Conservation (phyloP, 208 protist genomes). For the Crithidia sp. region DNA sequence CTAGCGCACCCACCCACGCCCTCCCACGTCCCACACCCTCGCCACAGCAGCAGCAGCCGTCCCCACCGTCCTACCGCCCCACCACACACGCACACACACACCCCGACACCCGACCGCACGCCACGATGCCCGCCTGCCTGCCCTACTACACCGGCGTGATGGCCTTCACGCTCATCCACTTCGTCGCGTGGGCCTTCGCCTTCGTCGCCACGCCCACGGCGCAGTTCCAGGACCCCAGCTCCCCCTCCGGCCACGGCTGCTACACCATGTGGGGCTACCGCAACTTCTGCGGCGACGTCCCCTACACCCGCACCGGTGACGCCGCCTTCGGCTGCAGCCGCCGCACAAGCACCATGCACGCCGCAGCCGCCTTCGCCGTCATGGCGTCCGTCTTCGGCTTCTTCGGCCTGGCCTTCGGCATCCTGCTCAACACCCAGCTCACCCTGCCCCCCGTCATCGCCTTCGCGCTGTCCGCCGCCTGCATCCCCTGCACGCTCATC, state of each 20-base stretch:
- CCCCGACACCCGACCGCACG: neutral
- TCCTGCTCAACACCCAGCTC: conserved; percentile 36
- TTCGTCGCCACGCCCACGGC: conserved; percentile 43
- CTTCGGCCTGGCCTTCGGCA: conserved; percentile 36
- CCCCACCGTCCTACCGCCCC: neutral
- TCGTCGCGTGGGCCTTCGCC: conserved; percentile 46
- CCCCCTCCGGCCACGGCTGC: conserved; percentile 27
- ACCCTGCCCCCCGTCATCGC: conserved; percentile 22
- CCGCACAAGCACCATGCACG: conserved; percentile 40
- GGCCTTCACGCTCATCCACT: conserved; percentile 36
- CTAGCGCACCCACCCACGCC: no score
- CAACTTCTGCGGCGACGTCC: conserved; percentile 35
- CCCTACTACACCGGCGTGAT: conserved; percentile 35
- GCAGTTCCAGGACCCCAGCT: conserved; percentile 24
- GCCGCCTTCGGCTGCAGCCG: conserved; percentile 34
- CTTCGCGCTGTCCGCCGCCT: conserved; percentile 36
- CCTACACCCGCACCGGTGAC: conserved; percentile 29
- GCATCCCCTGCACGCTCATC: conserved; percentile 45
- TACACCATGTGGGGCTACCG: conserved; percentile 57
- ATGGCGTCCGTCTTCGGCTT: conserved; percentile 40
- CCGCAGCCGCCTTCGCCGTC: conserved; percentile 41
- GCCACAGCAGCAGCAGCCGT: no score
- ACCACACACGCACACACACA: neutral
- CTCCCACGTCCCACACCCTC: no score
- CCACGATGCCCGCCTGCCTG: conserved; percentile 24